These are phyloP conservation scores for Microcyclospora pomicola DNA, from an alignment of 2,329 filamentous ascomycete genomes.

Conservation along the genomic window DNA sequence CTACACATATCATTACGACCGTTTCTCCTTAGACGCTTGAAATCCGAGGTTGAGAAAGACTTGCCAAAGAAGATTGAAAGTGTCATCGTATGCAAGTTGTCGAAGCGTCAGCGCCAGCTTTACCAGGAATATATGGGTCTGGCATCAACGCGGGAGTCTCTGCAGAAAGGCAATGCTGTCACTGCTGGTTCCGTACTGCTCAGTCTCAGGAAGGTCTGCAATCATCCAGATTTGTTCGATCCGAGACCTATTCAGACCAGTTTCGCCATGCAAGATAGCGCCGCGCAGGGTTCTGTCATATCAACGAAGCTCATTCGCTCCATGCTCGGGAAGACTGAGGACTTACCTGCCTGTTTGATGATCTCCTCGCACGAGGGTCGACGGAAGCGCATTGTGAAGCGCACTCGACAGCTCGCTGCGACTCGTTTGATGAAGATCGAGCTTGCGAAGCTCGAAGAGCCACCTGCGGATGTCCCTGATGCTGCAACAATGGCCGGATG, in stretches of 20 bases:
- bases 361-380: conserved; percentile 10
- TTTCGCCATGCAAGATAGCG: conserved; percentile 67
- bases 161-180: conserved; percentile 87
- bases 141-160: conserved; percentile 73
- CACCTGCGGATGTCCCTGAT: conserved; percentile 8
- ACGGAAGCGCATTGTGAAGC: conserved; percentile 6
- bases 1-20: conserved; percentile 88
- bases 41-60: conserved; percentile 96
- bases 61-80: conserved; percentile 98
- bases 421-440: conserved; percentile 10
- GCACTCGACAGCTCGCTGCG: conserved; percentile 13
- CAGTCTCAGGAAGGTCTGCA: conserved; percentile 95
- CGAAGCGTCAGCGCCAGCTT: conserved; percentile 84
- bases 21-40: conserved; percentile 78
- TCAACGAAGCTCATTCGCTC: conserved; percentile 58
- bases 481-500: conserved; percentile 13
- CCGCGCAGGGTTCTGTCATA: conserved; percentile 57
- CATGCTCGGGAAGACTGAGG: conserved; percentile 19
- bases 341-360: conserved; percentile 8
- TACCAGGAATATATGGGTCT: conserved; percentile 94
- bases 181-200: conserved; percentile 98
- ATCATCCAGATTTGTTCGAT: conserved; percentile 93
- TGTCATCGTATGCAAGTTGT: conserved; percentile 87
- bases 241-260: conserved; percentile 94
- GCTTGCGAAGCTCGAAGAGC: conserved; percentile 9